A percentile compares a stretch with the other conserved stretches of the same genome.
Evolutionary conservation across 352 stramenopile species (phyloP).

Genomic region (Peronosclerospora sorghi): DNA sequence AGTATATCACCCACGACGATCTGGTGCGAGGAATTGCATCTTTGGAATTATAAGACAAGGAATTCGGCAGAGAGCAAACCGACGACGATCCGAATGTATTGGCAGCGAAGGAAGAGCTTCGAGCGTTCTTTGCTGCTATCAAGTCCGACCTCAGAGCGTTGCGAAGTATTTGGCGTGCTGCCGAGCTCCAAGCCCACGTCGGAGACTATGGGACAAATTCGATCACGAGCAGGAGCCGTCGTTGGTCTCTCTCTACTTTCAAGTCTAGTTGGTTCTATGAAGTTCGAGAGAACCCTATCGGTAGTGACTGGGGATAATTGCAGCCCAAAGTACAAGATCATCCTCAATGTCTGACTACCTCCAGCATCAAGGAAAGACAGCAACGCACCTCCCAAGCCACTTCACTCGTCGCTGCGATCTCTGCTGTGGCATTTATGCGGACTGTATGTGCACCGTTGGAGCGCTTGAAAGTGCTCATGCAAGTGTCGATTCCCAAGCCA

Average conservation of each 20-base stretch:
- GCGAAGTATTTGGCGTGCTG: no score
- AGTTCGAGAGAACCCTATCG: slow-evolving; percentile 57
- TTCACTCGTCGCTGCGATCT: slow-evolving; percentile 53
- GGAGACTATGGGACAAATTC: slow-evolving; percentile 13
- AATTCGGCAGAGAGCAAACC: slow-evolving; percentile 10
- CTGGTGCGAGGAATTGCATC: slow-evolving; percentile 43
- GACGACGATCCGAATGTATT: no score
- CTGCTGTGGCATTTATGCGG: slow-evolving; percentile 41
- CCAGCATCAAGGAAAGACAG: slow-evolving; percentile 18
- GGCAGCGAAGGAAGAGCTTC: slow-evolving; percentile 30
- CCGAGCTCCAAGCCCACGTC: no score
- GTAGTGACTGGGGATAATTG: slow-evolving; percentile 45
- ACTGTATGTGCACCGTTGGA: slow-evolving; percentile 66
- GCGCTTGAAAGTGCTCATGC: slow-evolving; percentile 75
- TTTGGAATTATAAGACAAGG: slow-evolving; percentile 16
- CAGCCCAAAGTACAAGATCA: slow-evolving; percentile 24
- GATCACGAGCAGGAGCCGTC: slow-evolving; percentile 32
- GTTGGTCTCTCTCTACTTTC: slow-evolving; percentile 62
- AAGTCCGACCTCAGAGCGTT: slow-evolving; percentile 52
- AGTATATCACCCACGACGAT: slow-evolving; percentile 60
- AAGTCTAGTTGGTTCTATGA: slow-evolving; percentile 66
- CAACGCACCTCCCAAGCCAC: slow-evolving; percentile 28
- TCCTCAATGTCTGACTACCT: slow-evolving; percentile 6
- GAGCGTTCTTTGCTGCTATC: slow-evolving; percentile 30
- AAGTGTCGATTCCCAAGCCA: slow-evolving; percentile 30